Conservation (phyloP, 2,329 filamentous ascomycete species). For the Cladosporium austrohemisphaericum region DNA sequence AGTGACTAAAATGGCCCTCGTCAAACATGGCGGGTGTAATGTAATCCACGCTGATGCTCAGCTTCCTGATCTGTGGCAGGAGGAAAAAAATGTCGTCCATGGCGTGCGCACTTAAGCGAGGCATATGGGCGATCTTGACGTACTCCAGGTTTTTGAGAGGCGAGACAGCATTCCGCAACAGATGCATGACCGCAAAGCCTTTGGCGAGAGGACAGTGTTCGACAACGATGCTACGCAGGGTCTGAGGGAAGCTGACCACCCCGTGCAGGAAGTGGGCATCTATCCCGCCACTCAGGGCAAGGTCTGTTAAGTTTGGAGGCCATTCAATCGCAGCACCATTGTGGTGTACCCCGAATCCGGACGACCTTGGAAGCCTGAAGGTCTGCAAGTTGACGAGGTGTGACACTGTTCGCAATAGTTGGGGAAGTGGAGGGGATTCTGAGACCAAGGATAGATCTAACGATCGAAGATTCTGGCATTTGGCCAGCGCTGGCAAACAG, state of each 20-base stretch:
- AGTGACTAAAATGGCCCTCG: slow-evolving; percentile 20
- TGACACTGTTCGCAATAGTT: slow-evolving; percentile 50
- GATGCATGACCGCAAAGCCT: slow-evolving; percentile 33
- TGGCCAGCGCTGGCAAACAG: slow-evolving; percentile 54
- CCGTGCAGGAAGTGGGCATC: slow-evolving; percentile 40
- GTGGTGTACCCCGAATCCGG: slow-evolving; percentile 29
- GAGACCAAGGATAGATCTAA: slow-evolving; percentile 54
- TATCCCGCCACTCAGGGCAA: slow-evolving; percentile 44
- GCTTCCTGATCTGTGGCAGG: slow-evolving; percentile 37
- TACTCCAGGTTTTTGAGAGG: slow-evolving; percentile 31
- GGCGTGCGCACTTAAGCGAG: slow-evolving; percentile 35
- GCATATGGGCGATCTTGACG: slow-evolving; percentile 41
- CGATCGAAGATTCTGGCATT: slow-evolving; percentile 48
- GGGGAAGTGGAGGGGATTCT: slow-evolving; percentile 47
- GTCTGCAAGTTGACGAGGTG: slow-evolving; percentile 42
- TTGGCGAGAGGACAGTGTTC: slow-evolving; percentile 42
- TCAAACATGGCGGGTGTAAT: slow-evolving; percentile 42
- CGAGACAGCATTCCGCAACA: slow-evolving; percentile 34
- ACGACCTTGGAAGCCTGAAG: slow-evolving; percentile 39
- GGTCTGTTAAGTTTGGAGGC: slow-evolving; percentile 41
- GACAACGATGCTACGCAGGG: slow-evolving; percentile 38
- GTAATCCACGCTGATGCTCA: slow-evolving; percentile 47
- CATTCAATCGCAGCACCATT: slow-evolving; percentile 30
- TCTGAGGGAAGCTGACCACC: slow-evolving; percentile 31
- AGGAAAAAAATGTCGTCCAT: slow-evolving; percentile 41